These are phyloP conservation scores for Asterochloris erici DNA, from an alignment of 139 green algal species.

Conservation along the genomic window DNA sequence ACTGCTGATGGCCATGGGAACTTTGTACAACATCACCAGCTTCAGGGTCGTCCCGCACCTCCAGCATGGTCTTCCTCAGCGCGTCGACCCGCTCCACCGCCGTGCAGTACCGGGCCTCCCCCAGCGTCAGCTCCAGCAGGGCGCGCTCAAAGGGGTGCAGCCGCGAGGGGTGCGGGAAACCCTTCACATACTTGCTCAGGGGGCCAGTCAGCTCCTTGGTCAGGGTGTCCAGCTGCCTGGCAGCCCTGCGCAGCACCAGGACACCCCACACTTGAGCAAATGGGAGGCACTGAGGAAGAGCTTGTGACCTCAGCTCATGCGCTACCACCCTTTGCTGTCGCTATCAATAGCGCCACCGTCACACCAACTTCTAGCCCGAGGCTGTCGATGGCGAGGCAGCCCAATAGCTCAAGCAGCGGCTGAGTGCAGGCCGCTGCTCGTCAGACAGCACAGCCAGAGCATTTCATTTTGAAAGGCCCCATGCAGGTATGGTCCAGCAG, in stretches of 20 bases:
- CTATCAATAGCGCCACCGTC: too few relatives aligned
- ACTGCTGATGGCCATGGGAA: too few relatives aligned
- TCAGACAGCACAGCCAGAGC: too few relatives aligned
- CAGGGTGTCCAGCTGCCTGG: slow-evolving; percentile 65
- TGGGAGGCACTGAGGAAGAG: not conserved
- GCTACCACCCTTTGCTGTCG: too few relatives aligned
- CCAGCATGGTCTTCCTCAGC: slow-evolving; percentile 57
- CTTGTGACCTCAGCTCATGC: not conserved
- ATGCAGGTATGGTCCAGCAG: too few relatives aligned
- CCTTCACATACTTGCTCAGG: slow-evolving; percentile 52
- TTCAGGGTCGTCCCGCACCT: slow-evolving; percentile 16
- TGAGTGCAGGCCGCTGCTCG: too few relatives aligned
- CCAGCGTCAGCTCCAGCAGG: slow-evolving; percentile 90
- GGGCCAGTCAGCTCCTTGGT: slow-evolving; percentile 62
- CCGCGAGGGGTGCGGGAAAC: slow-evolving; percentile 56
- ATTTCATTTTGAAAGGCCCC: too few relatives aligned
- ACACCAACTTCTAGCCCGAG: too few relatives aligned
- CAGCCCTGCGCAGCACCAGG: slow-evolving; percentile 25
- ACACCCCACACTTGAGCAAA: not conserved
- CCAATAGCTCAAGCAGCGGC: too few relatives aligned
- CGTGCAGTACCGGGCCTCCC: slow-evolving; percentile 46
- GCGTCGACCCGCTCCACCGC: slow-evolving; percentile 51
- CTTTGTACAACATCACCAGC: too few relatives aligned
- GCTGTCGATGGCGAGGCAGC: too few relatives aligned
- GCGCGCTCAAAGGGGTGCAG: slow-evolving; percentile 90